Evolutionary conservation across 805 yeast genomes (phyloP), one percentile per base, ranked within the genome.

Genomic region (Candida morakotiae): DNA sequence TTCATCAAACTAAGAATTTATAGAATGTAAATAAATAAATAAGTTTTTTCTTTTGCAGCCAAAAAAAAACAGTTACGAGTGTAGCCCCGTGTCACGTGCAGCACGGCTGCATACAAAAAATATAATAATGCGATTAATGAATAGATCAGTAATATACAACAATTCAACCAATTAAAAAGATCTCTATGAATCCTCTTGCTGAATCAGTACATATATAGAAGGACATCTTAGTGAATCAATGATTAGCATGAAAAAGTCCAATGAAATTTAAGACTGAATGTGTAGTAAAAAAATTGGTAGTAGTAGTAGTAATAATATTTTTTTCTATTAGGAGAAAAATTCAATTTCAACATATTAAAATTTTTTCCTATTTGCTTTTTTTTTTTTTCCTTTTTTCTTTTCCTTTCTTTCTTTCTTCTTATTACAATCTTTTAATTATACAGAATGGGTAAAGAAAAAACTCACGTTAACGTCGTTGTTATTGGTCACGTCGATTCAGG

Each of bases 401-500:
- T 14, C 40, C 24, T 28, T 24, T 39, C 32, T 17, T 28, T 28
- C 34, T 35, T 34, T 14, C 24, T 15, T 20, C 20, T 28, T 17
- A 17, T 9, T 29, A 29, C 24, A 35, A 13, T 28, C 35, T 15
- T 30, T 30, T 17, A 27, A 39, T 28, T 25, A 37, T 28, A 39
- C 28, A 31, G 43, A 28, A 67, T 66, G 95, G 96, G 96, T 82
- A 87, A 87, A 76, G 96, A 81, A 67, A 89, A 91, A 84, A 65
- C 79, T 75, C 98, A 91, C 86, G 86, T 91, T 80, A 91, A 91
- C 96, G 95, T 91, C 78, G 98, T 93, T 75, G 98, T 93, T 71
- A 91, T 91, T 75, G 98, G 98, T 77, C 98, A 91, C 95, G 98
- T 93, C 97, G 98, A 91, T 78, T 89, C 97, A 64, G 71, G 71